phyloP scores from a whole-genome alignment of 2,329 filamentous ascomycete species.

The Trichoderma simmonsii region DNA sequence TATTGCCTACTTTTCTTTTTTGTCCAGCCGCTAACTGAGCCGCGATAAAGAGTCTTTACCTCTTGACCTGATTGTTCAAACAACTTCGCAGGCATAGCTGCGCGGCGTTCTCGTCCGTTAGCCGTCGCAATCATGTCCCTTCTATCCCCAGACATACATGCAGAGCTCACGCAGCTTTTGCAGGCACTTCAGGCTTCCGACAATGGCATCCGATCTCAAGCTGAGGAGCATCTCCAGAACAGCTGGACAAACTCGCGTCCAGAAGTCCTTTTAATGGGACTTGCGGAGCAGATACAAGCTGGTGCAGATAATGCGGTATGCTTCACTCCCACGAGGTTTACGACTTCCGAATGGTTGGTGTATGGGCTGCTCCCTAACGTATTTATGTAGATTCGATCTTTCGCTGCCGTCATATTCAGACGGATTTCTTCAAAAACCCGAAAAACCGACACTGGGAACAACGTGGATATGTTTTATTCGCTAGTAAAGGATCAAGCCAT shows the following conservation, averaged over 20 bases:
- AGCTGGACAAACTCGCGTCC: constrained; percentile 83
- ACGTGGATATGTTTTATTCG: constrained; percentile 81
- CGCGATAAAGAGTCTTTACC: constrained; percentile 2
- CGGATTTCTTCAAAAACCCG: constrained; percentile 86
- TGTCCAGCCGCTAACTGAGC: constrained; percentile 17
- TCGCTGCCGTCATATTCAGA: constrained; percentile 90
- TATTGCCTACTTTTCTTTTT: constrained; percentile 12
- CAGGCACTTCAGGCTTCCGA: constrained; percentile 86
- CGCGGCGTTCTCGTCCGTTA: constrained; percentile 24
- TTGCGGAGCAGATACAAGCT: constrained; percentile 85
- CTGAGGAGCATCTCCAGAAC: constrained; percentile 85
- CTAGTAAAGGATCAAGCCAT: constrained; percentile 69
- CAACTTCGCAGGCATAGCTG: constrained; percentile 21
- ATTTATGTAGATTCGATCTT: constrained; percentile 66
- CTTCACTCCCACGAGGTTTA: not conserved
- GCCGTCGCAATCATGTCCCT: constrained; percentile 62
- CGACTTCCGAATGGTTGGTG: not conserved
- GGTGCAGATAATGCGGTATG: constrained; percentile 69
- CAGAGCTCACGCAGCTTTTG: constrained; percentile 81
- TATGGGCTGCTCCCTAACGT: constrained; percentile 3
- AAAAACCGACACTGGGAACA: constrained; percentile 69
- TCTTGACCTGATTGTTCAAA: constrained; percentile 16
- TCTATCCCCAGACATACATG: constrained; percentile 77
- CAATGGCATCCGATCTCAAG: constrained; percentile 78
- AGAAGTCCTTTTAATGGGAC: constrained; percentile 86